Evolutionary conservation across 2,329 filamentous ascomycete genomes (phyloP).

Genomic region (Berkeleyomyces rouxiae): DNA sequence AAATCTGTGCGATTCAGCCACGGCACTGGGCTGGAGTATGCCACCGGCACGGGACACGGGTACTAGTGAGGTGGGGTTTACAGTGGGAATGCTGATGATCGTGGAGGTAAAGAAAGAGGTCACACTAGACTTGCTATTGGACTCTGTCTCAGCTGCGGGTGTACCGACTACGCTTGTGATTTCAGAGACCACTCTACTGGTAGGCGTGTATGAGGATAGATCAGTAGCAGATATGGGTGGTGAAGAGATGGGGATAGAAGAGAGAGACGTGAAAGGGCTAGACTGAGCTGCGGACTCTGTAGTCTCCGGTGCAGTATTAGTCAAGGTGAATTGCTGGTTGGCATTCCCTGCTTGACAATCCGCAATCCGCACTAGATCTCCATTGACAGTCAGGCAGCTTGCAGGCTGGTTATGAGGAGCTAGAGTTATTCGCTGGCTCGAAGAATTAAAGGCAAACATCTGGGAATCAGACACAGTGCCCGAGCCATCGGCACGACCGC

Average conservation of each 20-base stretch:
- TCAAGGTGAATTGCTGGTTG: conserved; percentile 27
- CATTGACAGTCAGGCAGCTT: conserved; percentile 31
- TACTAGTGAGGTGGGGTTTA: conserved; percentile 26
- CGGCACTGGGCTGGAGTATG: conserved; percentile 31
- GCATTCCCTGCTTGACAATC: conserved; percentile 25
- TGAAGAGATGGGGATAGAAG: neutral
- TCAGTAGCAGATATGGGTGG: neutral
- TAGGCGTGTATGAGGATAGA: neutral
- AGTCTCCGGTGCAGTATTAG: neutral
- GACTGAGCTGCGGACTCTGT: neutral
- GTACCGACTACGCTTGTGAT: conserved; percentile 1
- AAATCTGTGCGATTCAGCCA: conserved; percentile 30
- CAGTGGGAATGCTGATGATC: conserved; percentile 19
- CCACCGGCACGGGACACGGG: conserved; percentile 35
- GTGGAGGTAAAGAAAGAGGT: neutral
- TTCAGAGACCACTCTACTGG: neutral
- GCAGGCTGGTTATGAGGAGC: conserved; percentile 29
- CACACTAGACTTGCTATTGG: neutral
- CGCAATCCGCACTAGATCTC: conserved; percentile 27
- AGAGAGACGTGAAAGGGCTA: neutral
- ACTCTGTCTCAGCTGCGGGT: conserved; percentile 1
- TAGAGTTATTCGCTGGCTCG: conserved; percentile 26
- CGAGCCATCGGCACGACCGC: conserved; percentile 37
- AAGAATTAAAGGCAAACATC: conserved; percentile 31
- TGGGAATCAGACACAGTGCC: conserved; percentile 35